Conservation (phyloP, 306 rosid species). For the Phaseolus lunatus region DNA sequence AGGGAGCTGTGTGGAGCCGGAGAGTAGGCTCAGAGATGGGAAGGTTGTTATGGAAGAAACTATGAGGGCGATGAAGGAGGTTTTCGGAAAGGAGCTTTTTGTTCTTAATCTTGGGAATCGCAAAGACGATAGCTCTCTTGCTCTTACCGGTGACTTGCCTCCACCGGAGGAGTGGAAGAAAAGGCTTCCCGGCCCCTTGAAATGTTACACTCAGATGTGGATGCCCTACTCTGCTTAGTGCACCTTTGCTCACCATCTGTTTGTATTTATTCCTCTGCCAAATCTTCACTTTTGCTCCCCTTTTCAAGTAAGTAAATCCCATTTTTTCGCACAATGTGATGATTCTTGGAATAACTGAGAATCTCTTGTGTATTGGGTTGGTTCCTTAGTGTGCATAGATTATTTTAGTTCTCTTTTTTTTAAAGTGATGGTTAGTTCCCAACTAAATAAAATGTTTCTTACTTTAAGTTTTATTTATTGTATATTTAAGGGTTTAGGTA, state of each 20-base stretch:
- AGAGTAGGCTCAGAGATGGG: slow-evolving; percentile 68
- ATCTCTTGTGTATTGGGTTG: not conserved
- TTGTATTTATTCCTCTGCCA: slow-evolving; percentile 44
- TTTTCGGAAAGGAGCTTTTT: slow-evolving; percentile 59
- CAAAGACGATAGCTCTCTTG: slow-evolving; percentile 81
- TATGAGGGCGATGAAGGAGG: slow-evolving; percentile 68
- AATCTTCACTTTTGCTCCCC: not conserved
- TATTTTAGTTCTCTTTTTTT: not conserved
- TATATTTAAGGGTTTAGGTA: not conserved
- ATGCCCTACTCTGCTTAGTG: slow-evolving; percentile 45
- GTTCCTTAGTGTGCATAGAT: not conserved
- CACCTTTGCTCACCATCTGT: slow-evolving; percentile 35
- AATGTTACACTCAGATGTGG: slow-evolving; percentile 63
- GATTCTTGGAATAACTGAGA: not conserved
- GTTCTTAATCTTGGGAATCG: slow-evolving; percentile 73
- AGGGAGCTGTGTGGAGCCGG: slow-evolving; percentile 94
- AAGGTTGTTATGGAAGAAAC: slow-evolving; percentile 68
- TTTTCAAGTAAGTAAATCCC: not conserved
- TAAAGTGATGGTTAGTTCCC: not conserved
- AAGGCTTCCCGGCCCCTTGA: slow-evolving; percentile 55
- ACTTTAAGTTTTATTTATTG: too few relatives aligned
- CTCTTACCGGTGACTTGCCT: slow-evolving; percentile 82
- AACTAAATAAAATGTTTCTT: not conserved
- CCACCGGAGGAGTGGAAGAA: slow-evolving; percentile 64
- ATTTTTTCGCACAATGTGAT: not conserved